These are phyloP conservation scores for Entamoeba invadens DNA, from an alignment of 208 protist genomes.

Conservation along the genomic window DNA sequence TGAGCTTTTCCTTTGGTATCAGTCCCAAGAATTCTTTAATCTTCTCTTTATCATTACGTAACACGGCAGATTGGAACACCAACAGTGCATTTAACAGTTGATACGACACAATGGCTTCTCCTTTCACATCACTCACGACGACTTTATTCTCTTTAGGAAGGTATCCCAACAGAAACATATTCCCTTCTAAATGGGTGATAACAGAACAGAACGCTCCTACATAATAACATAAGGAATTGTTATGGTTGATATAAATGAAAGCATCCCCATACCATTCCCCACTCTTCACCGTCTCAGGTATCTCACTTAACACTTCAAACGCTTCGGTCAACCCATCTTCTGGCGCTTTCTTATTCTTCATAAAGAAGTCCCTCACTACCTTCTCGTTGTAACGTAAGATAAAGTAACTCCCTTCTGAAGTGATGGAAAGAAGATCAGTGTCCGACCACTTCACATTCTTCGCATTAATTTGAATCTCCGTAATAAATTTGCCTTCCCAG, in stretches of 20 bases:
- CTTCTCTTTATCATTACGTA: background rate
- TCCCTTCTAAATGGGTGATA: conserved; percentile 1
- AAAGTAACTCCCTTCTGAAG: background rate
- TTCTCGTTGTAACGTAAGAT: background rate
- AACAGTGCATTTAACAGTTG: background rate
- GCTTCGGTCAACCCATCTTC: conserved; percentile 7
- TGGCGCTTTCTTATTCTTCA: background rate
- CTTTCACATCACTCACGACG: background rate
- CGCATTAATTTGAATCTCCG: background rate
- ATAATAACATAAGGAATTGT: conserved; percentile 9
- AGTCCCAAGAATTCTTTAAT: background rate
- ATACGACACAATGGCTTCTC: background rate
- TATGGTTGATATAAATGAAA: conserved; percentile 6
- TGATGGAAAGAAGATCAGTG: background rate
- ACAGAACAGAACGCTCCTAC: background rate
- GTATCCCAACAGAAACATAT: conserved; percentile 5
- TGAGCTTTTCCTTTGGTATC: background rate
- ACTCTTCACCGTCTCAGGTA: background rate
- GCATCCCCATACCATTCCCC: conserved; percentile 1
- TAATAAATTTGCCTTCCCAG: conserved; percentile 14
- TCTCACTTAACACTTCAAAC: conserved; percentile 4
- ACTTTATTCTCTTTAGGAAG: conserved; percentile 5
- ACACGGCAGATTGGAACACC: background rate
- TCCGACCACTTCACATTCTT: background rate
- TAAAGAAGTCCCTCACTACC: background rate